phyloP scores from a whole-genome alignment of 148 eudicot species.

The Rhododendron kiyosumense region DNA sequence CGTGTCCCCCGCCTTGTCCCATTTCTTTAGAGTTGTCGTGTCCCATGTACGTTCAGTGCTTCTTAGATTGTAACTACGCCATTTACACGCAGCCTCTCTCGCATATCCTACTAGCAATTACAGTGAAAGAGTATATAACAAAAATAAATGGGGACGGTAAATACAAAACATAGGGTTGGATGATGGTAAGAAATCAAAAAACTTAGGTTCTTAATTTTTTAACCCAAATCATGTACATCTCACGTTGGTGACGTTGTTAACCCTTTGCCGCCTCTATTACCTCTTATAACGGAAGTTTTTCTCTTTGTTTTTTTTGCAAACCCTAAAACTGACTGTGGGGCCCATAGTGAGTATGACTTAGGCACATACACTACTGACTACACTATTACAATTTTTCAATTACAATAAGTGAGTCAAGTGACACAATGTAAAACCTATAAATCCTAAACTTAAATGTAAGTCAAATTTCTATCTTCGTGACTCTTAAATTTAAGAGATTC shows the following conservation, averaged over 20 bases:
- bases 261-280: background rate
- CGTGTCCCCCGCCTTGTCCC: background rate
- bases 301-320: background rate
- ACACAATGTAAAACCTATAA: background rate
- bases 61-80: background rate
- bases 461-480: background rate
- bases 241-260: background rate
- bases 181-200: background rate
- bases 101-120: background rate
- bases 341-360: background rate
- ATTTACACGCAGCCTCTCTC: background rate
- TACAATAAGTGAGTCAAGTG: no score
- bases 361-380: background rate
- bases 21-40: background rate
- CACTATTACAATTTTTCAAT: background rate
- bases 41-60: background rate
- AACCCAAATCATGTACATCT: background rate
- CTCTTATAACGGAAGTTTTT: background rate
- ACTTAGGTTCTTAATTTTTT: background rate
- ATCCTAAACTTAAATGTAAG: background rate
- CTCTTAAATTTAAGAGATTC: no score
- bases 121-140: background rate
- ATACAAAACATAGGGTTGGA: background rate
- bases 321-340: background rate
- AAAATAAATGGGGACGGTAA: background rate